Evolutionary conservation across 805 yeast genomes (phyloP), one percentile per base, ranked within the genome.

Genomic region (Ogataea degrootiae): DNA sequence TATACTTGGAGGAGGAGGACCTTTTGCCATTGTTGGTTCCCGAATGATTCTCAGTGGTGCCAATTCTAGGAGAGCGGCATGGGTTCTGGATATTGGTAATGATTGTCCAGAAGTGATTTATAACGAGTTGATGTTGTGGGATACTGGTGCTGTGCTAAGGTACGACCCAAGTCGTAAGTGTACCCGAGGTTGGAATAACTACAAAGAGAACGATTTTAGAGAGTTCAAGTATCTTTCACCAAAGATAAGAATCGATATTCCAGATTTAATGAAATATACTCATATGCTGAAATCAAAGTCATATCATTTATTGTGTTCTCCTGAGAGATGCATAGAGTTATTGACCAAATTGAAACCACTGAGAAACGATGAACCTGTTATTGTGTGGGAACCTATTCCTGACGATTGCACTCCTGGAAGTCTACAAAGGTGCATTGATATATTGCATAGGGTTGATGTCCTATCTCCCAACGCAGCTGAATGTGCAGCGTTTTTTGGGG

Each of bases 1-100:
- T 60, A 73, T 91, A 7, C 72, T 87, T 41, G 98, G 98, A 0
- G 98, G 98, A 2, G 98, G 91, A 2, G 97, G 96, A 0, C 79
- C 92, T 0, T 91, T 77, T 62, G 90, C 90, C 2, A 77, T 82
- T 1, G 68, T 85, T 15, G 97, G 97, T 0, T 82, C 88, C 0
- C 69, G 91, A 22, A 70, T 87, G 43, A 70, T 80, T 1, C 59
- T 77, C 8, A 74, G 79, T 0, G 48, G 58, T 0, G 52, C 51
- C 0, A 49, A 63, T 19, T 67, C 79, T 0, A 37, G 53, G 4
- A 59, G 59, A 7, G 72, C 83, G n/a, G 75, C 82, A 2, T 85
- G 91, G 69, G 77, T 91, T 11, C 75, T 90, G 1, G 97, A 91
- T 60, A 74, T 78, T 44, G 98, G 98, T 0, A 57, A 63, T 4